Conservation (phyloP, 177 flowering plant species). For the Tripterygium wilfordii region DNA sequence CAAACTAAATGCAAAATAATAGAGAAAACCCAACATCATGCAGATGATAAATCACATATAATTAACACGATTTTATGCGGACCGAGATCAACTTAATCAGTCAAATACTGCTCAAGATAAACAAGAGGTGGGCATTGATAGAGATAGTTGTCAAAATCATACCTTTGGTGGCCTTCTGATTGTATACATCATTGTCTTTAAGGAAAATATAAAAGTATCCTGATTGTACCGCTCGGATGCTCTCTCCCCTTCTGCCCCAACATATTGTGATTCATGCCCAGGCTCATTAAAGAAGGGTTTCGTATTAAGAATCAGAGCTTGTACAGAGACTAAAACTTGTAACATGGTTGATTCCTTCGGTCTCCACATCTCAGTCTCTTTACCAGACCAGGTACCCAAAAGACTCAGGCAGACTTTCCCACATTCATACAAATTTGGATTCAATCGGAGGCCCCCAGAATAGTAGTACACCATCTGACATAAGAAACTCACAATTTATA, state of each 20-base stretch:
- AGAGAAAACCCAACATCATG: too few relatives aligned
- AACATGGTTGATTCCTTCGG: constrained; percentile 52
- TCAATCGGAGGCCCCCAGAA: constrained; percentile 57
- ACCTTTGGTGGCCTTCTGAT: constrained; percentile 60
- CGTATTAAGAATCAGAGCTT: constrained; percentile 53
- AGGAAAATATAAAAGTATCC: constrained; percentile 32
- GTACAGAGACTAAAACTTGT: constrained; percentile 65
- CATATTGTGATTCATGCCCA: constrained; percentile 29
- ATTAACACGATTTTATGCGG: too few relatives aligned
- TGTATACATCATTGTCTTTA: constrained; percentile 55
- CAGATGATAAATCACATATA: too few relatives aligned
- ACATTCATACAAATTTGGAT: constrained; percentile 58
- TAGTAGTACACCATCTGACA: constrained; percentile 51
- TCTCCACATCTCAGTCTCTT: constrained; percentile 39
- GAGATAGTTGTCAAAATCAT: constrained; percentile 1
- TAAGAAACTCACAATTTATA: constrained; percentile 8
- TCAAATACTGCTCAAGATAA: too few relatives aligned
- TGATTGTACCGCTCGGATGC: constrained; percentile 37
- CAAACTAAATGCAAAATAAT: too few relatives aligned
- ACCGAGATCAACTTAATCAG: too few relatives aligned
- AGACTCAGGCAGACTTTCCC: constrained; percentile 79
- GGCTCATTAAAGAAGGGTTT: constrained; percentile 64
- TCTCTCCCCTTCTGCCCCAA: constrained; percentile 23
- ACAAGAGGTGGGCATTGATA: background rate
- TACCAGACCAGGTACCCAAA: constrained; percentile 63